Evolutionary conservation across 305 asterid genomes (phyloP), one percentile per base, ranked within the genome.

Genomic region (Plantago lanceolata): DNA sequence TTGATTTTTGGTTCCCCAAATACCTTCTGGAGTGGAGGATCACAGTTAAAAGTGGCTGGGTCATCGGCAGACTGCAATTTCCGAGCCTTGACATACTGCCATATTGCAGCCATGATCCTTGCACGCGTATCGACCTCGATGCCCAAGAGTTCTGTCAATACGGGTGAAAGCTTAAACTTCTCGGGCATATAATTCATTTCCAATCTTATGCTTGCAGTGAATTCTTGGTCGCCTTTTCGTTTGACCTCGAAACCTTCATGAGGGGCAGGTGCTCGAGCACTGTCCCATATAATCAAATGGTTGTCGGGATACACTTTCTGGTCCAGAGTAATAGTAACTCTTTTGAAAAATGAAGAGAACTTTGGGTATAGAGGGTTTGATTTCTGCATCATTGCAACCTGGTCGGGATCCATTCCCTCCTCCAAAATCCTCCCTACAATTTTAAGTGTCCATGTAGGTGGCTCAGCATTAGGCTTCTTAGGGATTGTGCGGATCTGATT

Each of bases 161-260:
- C 77, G 60, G 88, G 66, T 19, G 98, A 89, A 66, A 92, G 93
- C 69, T 87, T 92, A 72, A 65, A 89, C 63, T 89, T 89, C 70
- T 89, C 98, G 5, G 98, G 97, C 82, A 76, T 74, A 70, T 93
- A 90, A 76, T 81, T 89, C 95, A 90, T 76, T 76, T 89, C 97
- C 57, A 93, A 59, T 61, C 97, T 76, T 69, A 87, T 85, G 73
- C 86, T 84, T 11, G 77, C 94, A 0, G 89, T 82, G 72, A 87
- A 89, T 71, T 93, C 99, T 78, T 85, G 95, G 57, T 93, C 96
- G 61, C 99, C 99, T 71, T 82, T 90, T 78, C 99, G 78, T 77
- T 85, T 93, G 50, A 89, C 92, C 82, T 93, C 97, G 18, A 93
- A 93, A 19, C 99, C 99, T 66, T 89, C 97, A 5, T 93, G 99